phyloP scores from a whole-genome alignment of 306 rosid species.

The Potentilla sterilis region DNA sequence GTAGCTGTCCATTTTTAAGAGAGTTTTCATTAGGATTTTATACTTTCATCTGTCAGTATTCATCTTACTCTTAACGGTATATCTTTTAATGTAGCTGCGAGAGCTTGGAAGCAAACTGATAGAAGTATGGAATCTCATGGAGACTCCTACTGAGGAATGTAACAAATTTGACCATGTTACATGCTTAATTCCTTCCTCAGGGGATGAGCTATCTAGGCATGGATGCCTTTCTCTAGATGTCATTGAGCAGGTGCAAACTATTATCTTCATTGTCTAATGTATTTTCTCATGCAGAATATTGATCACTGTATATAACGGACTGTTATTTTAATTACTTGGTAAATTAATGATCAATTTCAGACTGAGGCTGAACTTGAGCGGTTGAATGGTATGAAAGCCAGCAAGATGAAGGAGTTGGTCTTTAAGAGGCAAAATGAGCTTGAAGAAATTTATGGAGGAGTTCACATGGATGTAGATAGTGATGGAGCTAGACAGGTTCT shows the following conservation, averaged over 20 bases:
- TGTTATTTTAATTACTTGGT: constrained; percentile 18
- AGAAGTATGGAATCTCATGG: constrained; percentile 86
- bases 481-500: constrained; percentile 65
- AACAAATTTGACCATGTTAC: constrained; percentile 58
- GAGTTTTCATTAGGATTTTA: neutral
- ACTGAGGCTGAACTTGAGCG: constrained; percentile 65
- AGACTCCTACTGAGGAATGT: constrained; percentile 56
- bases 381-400: constrained; percentile 67
- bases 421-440: constrained; percentile 83
- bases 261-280: constrained; percentile 18
- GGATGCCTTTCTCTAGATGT: constrained; percentile 67
- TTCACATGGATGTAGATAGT: constrained; percentile 78
- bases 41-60: neutral
- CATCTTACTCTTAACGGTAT: constrained; percentile 9
- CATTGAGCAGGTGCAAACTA: constrained; percentile 62
- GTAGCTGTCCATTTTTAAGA: neutral
- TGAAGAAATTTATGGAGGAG: constrained; percentile 75
- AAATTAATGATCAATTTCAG: constrained; percentile 32
- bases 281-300: constrained; percentile 5
- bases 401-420: constrained; percentile 78
- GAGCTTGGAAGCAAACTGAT: constrained; percentile 49
- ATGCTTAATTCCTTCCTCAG: constrained; percentile 55
- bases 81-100: constrained; percentile 50
- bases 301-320: constrained; percentile 1
- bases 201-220: constrained; percentile 59